Evolutionary conservation across 1,284 basidiomycete species (phyloP), one percentile per base, ranked within the genome.

Genomic region (Mrakiaceae sp.): DNA sequence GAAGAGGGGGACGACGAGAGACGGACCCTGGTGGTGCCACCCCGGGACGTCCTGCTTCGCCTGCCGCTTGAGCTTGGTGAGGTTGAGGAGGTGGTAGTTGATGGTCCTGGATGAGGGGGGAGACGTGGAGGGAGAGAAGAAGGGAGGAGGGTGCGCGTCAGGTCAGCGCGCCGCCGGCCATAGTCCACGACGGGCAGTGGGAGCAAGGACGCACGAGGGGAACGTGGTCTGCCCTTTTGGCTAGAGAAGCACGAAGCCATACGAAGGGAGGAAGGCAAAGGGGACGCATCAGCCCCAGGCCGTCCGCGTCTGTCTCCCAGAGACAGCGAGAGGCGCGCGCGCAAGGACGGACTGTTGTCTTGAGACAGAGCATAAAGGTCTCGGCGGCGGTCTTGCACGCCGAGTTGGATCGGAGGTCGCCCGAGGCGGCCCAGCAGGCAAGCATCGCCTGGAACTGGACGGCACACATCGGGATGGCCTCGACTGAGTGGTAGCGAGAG

Each of bases 391-490:
- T 50, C 43, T 48, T 49, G 42, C 64, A 66, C 42, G 40, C 44
- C 9, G n/a, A n/a, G 12, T 43, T 12, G n/a, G 44, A 57, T 8
- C 64, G 42, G 12, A 66, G 64, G 51, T 66, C 64, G 7, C 64
- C 64, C 11, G 60, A 58, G 3, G 64, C 55, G 14, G 64, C 64
- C 64, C 64, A 66, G 56, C 64, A 66, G n/a, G 64, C 60, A 60
- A 66, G 64, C 55, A 66, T 57, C 12, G 59, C 42, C 4, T 47
- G 40, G 42, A 66, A 66, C 48, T 66, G 60, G 12, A 48, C 12
- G 5, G 55, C 64, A 48, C 64, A 66, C 8, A 55, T 64, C 48
- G 58, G 50, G 39, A 53, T 27, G 43, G 46, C 43, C n/a, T 58
- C 55, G 50, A n/a, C 63, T 64, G 46, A 27, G 27, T 52, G 51